Evolutionary conservation across 139 green algal genomes (phyloP), one percentile per base, ranked within the genome.

Genomic region (Tetraselmis chui): DNA sequence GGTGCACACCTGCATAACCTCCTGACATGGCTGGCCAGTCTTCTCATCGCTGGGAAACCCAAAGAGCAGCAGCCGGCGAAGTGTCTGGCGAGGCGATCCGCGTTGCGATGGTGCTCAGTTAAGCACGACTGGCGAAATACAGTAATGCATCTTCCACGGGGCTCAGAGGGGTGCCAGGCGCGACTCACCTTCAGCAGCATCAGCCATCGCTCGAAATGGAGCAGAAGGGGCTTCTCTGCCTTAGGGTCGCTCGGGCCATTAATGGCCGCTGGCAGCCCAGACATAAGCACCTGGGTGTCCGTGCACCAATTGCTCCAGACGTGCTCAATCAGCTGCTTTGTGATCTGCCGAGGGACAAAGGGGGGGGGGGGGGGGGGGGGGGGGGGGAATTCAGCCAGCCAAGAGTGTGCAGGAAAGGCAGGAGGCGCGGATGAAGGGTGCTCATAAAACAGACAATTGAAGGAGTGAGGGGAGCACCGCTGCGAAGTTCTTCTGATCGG

Each of bases 401-500:
- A 25, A 27, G 45, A 18, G 45, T 18, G 18, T 67, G 45, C 11
- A 67, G 45, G 45, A 67, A 67, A 67, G 45, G 45, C 45, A 18
- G 18, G 5, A 25, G 45, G 45, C 45, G 45, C 18, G n/a, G n/a
- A n/a, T n/a, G n/a, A n/a, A n/a, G n/a, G n/a, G n/a, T n/a, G n/a
- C n/a, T n/a, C n/a, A n/a, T n/a, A n/a, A n/a, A n/a, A n/a, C n/a
- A n/a, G n/a, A n/a, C n/a, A n/a, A n/a, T n/a, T n/a, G n/a, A n/a
- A n/a, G n/a, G n/a, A n/a, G n/a, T 22, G 59, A 23, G 59, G 59
- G 59, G 59, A 74, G 22, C 78, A 95, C 89, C 89, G 93, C 85
- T 59, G 91, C 89, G 87, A 98, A 98, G 32, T 87, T 91, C n/a
- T 86, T 86, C 85, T 98, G 93, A 79, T 98, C 95, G 26, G 88